Base-by-base conservation (phyloP, 2,329 filamentous ascomycete species). In the Sporothrix schenckii region DNA sequence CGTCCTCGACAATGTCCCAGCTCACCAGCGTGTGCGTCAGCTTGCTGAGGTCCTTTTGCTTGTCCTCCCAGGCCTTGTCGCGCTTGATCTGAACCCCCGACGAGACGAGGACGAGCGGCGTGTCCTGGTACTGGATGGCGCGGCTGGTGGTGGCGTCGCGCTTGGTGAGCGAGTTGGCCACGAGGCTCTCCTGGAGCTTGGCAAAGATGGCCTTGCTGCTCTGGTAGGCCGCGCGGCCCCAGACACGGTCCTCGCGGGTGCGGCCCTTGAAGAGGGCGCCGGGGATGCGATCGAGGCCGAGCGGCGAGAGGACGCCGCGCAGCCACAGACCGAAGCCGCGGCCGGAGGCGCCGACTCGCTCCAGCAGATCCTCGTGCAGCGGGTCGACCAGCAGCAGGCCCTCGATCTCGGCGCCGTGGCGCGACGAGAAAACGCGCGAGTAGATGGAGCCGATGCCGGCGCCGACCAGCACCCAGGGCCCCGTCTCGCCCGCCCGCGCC, bases 121-220 rank as follows among this genome's bases (percentile, higher is more conserved):
- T 92, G 71, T 91, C 84, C n/a, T 84, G 84, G 71, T 86, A 85
- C 80, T 97, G 92, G 68, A 98, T 95, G 61, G 90, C 89, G 27
- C 91, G 85, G 71, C 93, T 93, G 71, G 89, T 91, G 58, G 86
- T 83, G 21, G 97, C 89, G 76, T 99, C 95, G 47, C 92, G 92
- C 79, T 89, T 91, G 16, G 93, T 93, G 74, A 98, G 88, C 0
- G 92, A 92, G 74, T 89, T 87, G 0, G 94, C 94, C 44, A 97
- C 93, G 0, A 98, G 84, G 74, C 91, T 94, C 82, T 99, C 95
- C 80, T 99, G 95, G 70, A 99, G 84, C 80, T 94, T 92, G 4
- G 93, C 91, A 79, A 96, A 97, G 79, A 97, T 90, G 78, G 88
- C 90, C 78, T 94, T 96, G 72, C 92, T 92, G 30, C 85, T 86